Conservation (phyloP, 2,329 filamentous ascomycete species). For the Neofusicoccum sp. region DNA sequence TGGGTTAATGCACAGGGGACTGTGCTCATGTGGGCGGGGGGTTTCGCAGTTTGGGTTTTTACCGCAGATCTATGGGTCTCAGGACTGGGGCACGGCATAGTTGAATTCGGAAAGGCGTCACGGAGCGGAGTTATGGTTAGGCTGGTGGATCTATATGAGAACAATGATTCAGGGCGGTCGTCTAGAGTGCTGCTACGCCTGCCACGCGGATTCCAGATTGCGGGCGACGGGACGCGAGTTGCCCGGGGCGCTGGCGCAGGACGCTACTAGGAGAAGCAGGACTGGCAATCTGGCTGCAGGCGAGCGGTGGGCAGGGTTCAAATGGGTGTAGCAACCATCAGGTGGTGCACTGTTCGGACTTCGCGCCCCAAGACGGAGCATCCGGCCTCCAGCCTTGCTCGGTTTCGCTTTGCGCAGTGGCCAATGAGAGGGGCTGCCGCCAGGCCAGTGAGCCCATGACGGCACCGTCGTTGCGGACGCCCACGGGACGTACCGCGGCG, state of each 20-base stretch:
- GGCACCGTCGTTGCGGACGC: conserved; percentile 7
- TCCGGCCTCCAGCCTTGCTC: conserved; percentile 3
- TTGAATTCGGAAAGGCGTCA: conserved; percentile 3
- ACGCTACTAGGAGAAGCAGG: not conserved
- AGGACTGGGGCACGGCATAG: not conserved
- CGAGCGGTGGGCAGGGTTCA: not conserved
- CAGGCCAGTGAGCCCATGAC: conserved; percentile 1
- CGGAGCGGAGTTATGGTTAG: conserved; percentile 5
- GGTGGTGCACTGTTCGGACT: conserved; percentile 6
- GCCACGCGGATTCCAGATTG: not conserved
- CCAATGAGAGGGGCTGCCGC: conserved; percentile 2
- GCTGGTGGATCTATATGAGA: conserved; percentile 2
- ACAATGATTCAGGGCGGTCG: conserved; percentile 6
- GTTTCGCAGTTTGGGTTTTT: conserved; percentile 5
- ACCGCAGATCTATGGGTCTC: conserved; percentile 12
- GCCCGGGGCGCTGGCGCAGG: not conserved
- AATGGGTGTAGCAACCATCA: not conserved
- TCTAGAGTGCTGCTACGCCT: not conserved
- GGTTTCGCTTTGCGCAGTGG: not conserved
- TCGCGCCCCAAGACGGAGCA: not conserved
- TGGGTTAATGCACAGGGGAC: not conserved
- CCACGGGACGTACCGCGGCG: conserved; percentile 15
- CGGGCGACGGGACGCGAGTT: not conserved
- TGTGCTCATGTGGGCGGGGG: conserved; percentile 2
- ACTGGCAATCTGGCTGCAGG: conserved; percentile 8